Percentiles rank a stretch among this genome's conserved stretches.
These are phyloP conservation scores for Lepidium sativum DNA, from an alignment of 345 rosid species.

Conservation along the genomic window DNA sequence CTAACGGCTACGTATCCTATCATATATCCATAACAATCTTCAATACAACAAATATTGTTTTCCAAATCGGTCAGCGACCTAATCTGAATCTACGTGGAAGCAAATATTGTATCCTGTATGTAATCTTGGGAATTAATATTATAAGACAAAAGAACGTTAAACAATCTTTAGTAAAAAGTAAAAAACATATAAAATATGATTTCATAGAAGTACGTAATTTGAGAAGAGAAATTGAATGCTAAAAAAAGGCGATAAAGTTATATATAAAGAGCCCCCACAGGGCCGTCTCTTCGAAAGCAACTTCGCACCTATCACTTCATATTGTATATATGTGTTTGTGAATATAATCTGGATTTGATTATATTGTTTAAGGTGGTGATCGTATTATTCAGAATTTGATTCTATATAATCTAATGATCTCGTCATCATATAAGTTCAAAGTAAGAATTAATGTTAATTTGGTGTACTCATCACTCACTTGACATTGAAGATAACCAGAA, in stretches of 20 bases:
- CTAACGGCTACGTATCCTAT: not conserved
- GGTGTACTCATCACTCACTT: not conserved
- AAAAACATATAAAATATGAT: not conserved
- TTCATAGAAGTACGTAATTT: not conserved
- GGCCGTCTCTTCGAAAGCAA: slow-evolving; percentile 8
- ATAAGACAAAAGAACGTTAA: not conserved
- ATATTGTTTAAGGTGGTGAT: not conserved
- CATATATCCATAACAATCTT: not conserved
- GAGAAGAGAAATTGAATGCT: not conserved
- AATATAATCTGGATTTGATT: not conserved
- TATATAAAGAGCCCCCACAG: slow-evolving; percentile 9
- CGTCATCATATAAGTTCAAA: not conserved
- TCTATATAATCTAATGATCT: not conserved
- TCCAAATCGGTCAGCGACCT: not conserved
- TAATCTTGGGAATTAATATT: not conserved
- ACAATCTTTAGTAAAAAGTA: not conserved
- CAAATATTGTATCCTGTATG: not conserved
- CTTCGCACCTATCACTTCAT: slow-evolving; percentile 1
- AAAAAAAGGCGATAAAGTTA: not conserved
- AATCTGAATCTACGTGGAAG: not conserved
- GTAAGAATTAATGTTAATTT: not conserved
- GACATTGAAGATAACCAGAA: not conserved
- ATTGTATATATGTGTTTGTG: not conserved
- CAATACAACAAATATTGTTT: not conserved
- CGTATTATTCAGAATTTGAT: not conserved